These are phyloP conservation scores for Oidiodendron maius DNA, from an alignment of 495 filamentous ascomycete genomes.

Conservation along the genomic window DNA sequence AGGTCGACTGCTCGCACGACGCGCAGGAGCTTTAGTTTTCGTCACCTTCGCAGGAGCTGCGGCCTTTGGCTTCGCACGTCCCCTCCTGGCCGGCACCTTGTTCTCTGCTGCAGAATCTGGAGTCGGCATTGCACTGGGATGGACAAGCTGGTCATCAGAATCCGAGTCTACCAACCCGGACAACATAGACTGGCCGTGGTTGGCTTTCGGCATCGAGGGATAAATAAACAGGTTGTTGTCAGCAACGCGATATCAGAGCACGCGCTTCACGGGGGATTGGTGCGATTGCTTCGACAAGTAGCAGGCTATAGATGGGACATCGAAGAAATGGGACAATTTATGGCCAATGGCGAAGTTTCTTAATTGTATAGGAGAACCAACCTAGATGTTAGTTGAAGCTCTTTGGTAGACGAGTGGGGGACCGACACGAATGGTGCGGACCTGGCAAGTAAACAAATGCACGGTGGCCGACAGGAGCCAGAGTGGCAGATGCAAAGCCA, in stretches of 20 bases:
- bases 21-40: conserved; percentile 34
- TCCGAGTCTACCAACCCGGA: conserved; percentile 63
- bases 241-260: background rate
- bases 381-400: background rate
- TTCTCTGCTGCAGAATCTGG: conserved; percentile 34
- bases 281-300: too few species aligned
- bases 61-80: conserved; percentile 34
- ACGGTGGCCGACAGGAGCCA: background rate
- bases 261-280: too few species aligned
- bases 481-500: too few species aligned
- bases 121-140: conserved; percentile 27
- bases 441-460: background rate
- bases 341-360: background rate
- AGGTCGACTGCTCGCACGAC: conserved; percentile 32
- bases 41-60: conserved; percentile 25
- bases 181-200: conserved; percentile 44
- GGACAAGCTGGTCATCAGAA: conserved; percentile 48
- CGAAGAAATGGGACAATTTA: too few species aligned
- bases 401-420: too few species aligned
- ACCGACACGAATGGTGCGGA: background rate
- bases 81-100: conserved; percentile 27
- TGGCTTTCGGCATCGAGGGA: conserved; percentile 43
- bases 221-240: too few species aligned
- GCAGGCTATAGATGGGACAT: too few species aligned
- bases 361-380: background rate